phyloP scores from a whole-genome alignment of 306 rosid genomes.

The Vigna nakashimae region DNA sequence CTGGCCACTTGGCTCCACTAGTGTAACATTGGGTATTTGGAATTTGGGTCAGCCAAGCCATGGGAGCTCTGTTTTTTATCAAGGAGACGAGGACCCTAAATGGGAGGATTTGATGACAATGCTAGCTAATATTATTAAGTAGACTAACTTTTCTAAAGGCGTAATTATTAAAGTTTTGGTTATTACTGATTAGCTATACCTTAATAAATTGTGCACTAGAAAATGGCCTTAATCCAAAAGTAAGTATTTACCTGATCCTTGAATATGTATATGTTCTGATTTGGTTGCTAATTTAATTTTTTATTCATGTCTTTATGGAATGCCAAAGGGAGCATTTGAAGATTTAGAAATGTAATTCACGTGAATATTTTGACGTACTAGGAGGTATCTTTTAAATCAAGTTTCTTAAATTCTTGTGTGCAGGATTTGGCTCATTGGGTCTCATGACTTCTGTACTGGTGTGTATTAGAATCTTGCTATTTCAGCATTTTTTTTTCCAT shows the following conservation, averaged over 20 bases:
- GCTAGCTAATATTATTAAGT: neutral
- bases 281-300: constrained; percentile 20
- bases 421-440: constrained; percentile 98
- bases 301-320: constrained; percentile 13
- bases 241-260: neutral
- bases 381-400: constrained; percentile 32
- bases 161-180: neutral
- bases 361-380: constrained; percentile 27
- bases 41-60: constrained; percentile 6
- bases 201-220: neutral
- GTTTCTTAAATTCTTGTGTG: constrained; percentile 43
- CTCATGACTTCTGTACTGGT: constrained; percentile 98
- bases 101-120: too few relatives aligned
- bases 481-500: constrained; percentile 19
- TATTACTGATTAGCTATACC: neutral
- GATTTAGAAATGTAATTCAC: neutral
- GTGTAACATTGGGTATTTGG: neutral
- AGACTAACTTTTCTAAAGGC: neutral
- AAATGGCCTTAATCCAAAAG: constrained; percentile 8
- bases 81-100: too few relatives aligned
- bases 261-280: constrained; percentile 11
- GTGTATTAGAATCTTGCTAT: constrained; percentile 38
- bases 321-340: constrained; percentile 24
- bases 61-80: neutral
- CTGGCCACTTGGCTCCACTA: constrained; percentile 17